These are phyloP conservation scores for Coccomyxa sp. DNA, from an alignment of 139 green algal genomes.

Conservation along the genomic window DNA sequence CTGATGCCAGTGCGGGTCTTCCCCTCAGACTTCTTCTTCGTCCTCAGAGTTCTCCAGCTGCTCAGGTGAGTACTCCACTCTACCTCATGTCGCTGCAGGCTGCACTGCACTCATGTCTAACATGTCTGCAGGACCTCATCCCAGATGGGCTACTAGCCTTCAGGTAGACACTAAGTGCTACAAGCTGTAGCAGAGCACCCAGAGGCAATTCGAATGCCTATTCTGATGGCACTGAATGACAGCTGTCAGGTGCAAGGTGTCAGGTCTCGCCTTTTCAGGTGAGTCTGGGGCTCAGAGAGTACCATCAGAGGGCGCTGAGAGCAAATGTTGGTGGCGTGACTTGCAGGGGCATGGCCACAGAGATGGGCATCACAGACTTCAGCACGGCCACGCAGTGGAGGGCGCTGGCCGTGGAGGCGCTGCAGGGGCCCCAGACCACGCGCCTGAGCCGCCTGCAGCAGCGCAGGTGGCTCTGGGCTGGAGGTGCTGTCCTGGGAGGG, in stretches of 20 bases:
- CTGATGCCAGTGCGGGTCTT: constrained; percentile 75
- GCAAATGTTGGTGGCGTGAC: neutral
- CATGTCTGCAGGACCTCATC: neutral
- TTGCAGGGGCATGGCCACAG: constrained; percentile 13
- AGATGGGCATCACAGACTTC: constrained; percentile 21
- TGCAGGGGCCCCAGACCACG: constrained; percentile 1
- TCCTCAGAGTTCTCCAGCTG: constrained; percentile 85
- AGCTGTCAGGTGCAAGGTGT: neutral
- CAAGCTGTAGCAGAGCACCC: neutral
- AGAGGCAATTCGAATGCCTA: constrained; percentile 1
- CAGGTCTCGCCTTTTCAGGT: neutral
- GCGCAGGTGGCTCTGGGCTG: neutral
- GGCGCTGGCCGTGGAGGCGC: constrained; percentile 3
- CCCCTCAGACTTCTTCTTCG: constrained; percentile 93
- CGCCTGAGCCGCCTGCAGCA: neutral
- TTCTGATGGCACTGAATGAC: neutral
- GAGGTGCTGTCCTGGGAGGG: neutral
- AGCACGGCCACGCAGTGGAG: constrained; percentile 12
- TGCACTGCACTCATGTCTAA: neutral
- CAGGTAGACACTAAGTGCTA: neutral
- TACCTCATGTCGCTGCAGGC: neutral
- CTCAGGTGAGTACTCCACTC: constrained; percentile 30
- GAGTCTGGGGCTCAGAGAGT: neutral
- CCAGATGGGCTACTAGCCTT: neutral
- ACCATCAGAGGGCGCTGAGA: neutral